Evolutionary conservation across 768 basidiomycete species (phyloP), one percentile per base, ranked within the genome.

Genomic region (Coprinopsis strossmayeri): DNA sequence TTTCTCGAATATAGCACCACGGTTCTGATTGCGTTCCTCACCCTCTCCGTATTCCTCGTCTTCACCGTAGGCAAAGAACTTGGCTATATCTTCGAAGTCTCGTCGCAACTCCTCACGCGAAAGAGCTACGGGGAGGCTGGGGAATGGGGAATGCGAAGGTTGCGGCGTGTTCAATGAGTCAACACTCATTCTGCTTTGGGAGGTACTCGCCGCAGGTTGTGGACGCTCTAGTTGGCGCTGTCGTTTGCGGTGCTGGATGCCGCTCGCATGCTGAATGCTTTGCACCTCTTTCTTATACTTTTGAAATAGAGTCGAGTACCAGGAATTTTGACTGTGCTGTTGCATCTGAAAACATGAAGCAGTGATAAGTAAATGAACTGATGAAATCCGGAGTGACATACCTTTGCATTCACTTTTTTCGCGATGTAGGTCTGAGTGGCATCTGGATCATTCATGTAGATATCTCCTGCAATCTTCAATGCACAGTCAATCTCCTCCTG

Each of bases 291-390:
- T 58, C 20, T 62, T n/a, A n/a, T n/a, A n/a, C 45, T 51, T 52
- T 25, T 53, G 37, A 17, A 79, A n/a, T n/a, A n/a, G 43, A 40
- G 72, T 69, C n/a, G 56, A 58, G 26, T 46, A 54, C 83, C 83
- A 87, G 12, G 82, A 83, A 5, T 27, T 58, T 3, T 55, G 11
- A 2, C 69, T 55, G 59, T 87, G 86, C 53, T 81, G 75, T 23
- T 81, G 76, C 68, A 87, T 69, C 86, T 87, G 49, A 10, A 35
- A 39, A 46, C 9, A 7, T 23, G 48, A 7, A 15, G 13, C 15
- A 10, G 34, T 32, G 13, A 43, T 24, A 23, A 10, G n/a, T 28
- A 35, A 18, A 17, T 32, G 30, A 32, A 7, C 30, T 32, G 10
- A 50, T 34, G 15, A 28, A 18, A 5, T n/a, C 3, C 21, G 13